A percentile compares a stretch with the other conserved stretches of the same genome.
Conservation (phyloP, 257 asterid genomes). For the Buddleja alternifolia region DNA sequence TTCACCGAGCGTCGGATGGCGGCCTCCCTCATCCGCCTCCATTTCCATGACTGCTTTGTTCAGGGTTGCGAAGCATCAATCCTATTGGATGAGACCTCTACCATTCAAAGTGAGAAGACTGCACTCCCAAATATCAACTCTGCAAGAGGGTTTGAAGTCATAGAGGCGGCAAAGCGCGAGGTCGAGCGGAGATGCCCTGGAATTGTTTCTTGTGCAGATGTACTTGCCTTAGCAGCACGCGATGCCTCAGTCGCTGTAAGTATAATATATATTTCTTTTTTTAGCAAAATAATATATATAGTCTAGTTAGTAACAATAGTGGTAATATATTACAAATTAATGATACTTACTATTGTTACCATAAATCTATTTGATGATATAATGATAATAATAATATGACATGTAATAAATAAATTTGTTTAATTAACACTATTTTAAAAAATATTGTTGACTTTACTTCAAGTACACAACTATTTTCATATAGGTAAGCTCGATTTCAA, state of each 20-base stretch:
- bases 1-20: slow-evolving; percentile 48
- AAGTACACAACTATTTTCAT: too few species aligned
- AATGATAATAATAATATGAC: too few species aligned
- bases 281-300: not conserved
- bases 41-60: slow-evolving; percentile 59
- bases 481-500: too few species aligned
- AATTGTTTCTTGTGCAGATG: slow-evolving; percentile 56
- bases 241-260: slow-evolving; percentile 48
- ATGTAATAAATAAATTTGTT: too few species aligned
- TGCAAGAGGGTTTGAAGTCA: slow-evolving; percentile 43
- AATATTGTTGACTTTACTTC: too few species aligned
- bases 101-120: slow-evolving; percentile 41
- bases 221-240: slow-evolving; percentile 52
- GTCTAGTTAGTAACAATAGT: not conserved
- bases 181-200: slow-evolving; percentile 52
- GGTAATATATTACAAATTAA: too few species aligned
- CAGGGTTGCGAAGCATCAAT: slow-evolving; percentile 56
- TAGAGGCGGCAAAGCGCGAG: slow-evolving; percentile 44
- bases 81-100: slow-evolving; percentile 42
- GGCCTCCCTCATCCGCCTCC: slow-evolving; percentile 54
- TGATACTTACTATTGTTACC: too few species aligned
- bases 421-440: too few species aligned
- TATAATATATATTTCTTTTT: not conserved
- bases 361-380: too few species aligned
- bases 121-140: slow-evolving; percentile 41